Base-by-base conservation (phyloP, 2,329 filamentous ascomycete genomes). In the Neodidymelliopsis sp. region DNA sequence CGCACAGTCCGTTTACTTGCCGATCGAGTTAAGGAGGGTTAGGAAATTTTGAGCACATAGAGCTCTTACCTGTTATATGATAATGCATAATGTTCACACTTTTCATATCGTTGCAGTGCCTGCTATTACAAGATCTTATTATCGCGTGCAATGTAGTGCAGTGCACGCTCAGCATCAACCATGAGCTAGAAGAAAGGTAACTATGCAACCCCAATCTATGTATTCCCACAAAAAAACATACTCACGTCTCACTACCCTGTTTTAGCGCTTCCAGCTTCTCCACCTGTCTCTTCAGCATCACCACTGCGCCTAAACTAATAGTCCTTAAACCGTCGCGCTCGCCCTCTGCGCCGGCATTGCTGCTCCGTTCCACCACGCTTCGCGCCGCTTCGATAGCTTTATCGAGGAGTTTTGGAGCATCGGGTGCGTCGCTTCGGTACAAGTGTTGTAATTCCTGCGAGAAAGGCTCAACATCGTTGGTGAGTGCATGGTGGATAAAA, bases 371-470 rank as follows among this genome's bases (percentile, higher is more conserved):
- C 11, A 81, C 60, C 5, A 80, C 72, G 0, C 67, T 70, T 36
- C 73, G 74, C 2, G 76, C 73, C 2, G 71, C 72, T 15, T 66
- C 57, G 8, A 81, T 75, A 0, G 77, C 76, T 50, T 73, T 73
- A 6, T 76, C 66, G 6, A 82, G 63, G 13, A 81, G 54, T 29
- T 57, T 58, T 5, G 75, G 75, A 6, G 72, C 72, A 10, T 46
- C 65, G 0, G 72, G 72, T 1, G 50, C 49, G 11, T 54, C 29
- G 20, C 59, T 56, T 45, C 75, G 60, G 56, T 85, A 86, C 3
- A 83, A 59, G 73, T 78, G 84, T 0, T 70, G 57, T 13, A 86
- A 59, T n/a, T 84, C 76, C 24, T 81, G 74, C 27, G 76, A 73
- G 30, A 85, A 70, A 0, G 79, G 81, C 4, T 56, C 56, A 1